Conservation (phyloP, 2,329 filamentous ascomycete species). For the Cordyceps sp. region DNA sequence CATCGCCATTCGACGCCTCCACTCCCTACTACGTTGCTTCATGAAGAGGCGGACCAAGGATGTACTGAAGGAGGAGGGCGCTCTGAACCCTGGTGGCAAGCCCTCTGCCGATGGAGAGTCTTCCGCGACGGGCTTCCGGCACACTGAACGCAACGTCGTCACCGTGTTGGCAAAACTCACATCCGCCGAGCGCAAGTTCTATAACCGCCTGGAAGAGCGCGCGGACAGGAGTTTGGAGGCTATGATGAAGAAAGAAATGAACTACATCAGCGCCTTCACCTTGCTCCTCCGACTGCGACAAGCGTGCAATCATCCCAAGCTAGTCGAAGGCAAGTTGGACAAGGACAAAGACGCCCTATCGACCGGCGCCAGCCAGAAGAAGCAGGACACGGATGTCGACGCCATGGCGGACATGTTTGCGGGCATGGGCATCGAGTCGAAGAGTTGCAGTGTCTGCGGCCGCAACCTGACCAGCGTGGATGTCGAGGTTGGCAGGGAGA, state of each 20-base stretch:
- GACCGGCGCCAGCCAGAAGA: slow-evolving; percentile 38
- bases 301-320: slow-evolving; percentile 83
- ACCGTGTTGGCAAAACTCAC: slow-evolving; percentile 66
- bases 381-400: slow-evolving; percentile 52
- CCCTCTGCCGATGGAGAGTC: slow-evolving; percentile 29
- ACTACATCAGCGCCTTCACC: slow-evolving; percentile 88
- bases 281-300: slow-evolving; percentile 81
- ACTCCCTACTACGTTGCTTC: slow-evolving; percentile 74
- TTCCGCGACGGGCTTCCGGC: slow-evolving; percentile 60
- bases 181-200: slow-evolving; percentile 68
- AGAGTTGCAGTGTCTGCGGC: slow-evolving; percentile 74
- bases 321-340: slow-evolving; percentile 71
- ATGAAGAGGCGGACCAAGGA: slow-evolving; percentile 99
- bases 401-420: slow-evolving; percentile 75
- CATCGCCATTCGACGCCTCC: slow-evolving; percentile 72
- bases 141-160: slow-evolving; percentile 79
- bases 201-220: slow-evolving; percentile 64
- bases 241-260: slow-evolving; percentile 73
- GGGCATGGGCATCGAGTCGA: slow-evolving; percentile 60
- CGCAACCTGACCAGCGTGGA: slow-evolving; percentile 40
- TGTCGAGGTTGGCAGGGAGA: slow-evolving; percentile 21
- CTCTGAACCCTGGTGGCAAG: slow-evolving; percentile 61
- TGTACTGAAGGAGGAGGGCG: slow-evolving; percentile 77
- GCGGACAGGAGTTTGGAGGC: slow-evolving; percentile 74
- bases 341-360: slow-evolving; percentile 76